Conservation (phyloP, 148 eudicot species). For the Silene conica region DNA sequence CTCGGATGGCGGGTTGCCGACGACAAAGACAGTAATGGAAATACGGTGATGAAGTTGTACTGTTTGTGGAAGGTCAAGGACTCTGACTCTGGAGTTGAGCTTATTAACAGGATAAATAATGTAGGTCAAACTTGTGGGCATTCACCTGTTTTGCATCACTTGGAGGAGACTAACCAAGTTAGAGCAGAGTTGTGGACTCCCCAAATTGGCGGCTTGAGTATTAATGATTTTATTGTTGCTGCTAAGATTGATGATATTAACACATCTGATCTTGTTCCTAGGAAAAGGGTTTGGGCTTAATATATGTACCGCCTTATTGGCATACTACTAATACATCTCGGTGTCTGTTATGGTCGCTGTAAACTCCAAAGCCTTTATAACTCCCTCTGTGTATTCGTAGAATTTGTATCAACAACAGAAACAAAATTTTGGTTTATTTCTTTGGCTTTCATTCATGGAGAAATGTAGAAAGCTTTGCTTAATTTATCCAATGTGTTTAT, state of each 20-base stretch:
- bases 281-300: slow-evolving; percentile 82
- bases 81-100: slow-evolving; percentile 53
- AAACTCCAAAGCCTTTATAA: too few relatives aligned
- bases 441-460: not conserved
- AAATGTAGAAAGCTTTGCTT: not conserved
- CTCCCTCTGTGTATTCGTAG: not conserved
- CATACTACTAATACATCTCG: too few relatives aligned
- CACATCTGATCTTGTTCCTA: slow-evolving; percentile 85
- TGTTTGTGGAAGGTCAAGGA: slow-evolving; percentile 90
- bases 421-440: not conserved
- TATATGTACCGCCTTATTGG: too few relatives aligned
- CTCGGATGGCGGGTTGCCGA: slow-evolving; percentile 75
- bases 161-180: slow-evolving; percentile 64
- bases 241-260: slow-evolving; percentile 75
- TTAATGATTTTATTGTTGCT: slow-evolving; percentile 94
- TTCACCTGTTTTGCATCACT: slow-evolving; percentile 53
- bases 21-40: slow-evolving; percentile 32
- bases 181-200: slow-evolving; percentile 70
- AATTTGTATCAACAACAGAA: not conserved
- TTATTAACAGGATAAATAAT: slow-evolving; percentile 48
- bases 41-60: slow-evolving; percentile 36
- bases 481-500: slow-evolving; percentile 1
- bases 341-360: too few relatives aligned
- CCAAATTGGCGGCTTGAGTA: slow-evolving; percentile 70
- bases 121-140: slow-evolving; percentile 54